phyloP scores from a whole-genome alignment of 2,329 filamentous ascomycete species.

The Pseudogymnoascus sp. region DNA sequence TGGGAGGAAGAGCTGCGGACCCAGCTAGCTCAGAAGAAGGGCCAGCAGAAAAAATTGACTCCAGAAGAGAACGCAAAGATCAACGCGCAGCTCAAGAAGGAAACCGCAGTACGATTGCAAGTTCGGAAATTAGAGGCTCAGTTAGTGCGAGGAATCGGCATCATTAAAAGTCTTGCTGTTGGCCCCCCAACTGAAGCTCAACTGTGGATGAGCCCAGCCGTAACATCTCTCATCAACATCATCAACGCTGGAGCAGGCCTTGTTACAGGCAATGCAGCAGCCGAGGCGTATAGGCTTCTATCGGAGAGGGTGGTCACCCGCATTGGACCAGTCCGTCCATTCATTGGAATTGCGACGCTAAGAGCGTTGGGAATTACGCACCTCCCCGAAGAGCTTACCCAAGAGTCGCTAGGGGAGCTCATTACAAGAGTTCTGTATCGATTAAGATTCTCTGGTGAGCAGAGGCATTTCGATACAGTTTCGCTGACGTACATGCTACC shows the following conservation, averaged over 20 bases:
- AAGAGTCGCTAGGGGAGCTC: constrained; percentile 76
- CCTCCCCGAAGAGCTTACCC: constrained; percentile 61
- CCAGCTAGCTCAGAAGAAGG: constrained; percentile 89
- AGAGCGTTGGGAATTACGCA: constrained; percentile 67
- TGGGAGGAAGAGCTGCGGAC: constrained; percentile 91
- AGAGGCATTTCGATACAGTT: constrained; percentile 84
- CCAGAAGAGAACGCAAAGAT: constrained; percentile 84
- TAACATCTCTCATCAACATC: constrained; percentile 62
- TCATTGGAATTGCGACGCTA: constrained; percentile 80
- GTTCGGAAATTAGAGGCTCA: constrained; percentile 61
- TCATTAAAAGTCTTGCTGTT: constrained; percentile 71
- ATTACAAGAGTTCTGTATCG: constrained; percentile 86
- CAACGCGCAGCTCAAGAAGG: constrained; percentile 82
- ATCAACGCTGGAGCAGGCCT: constrained; percentile 75
- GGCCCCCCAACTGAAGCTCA: constrained; percentile 85
- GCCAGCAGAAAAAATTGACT: constrained; percentile 81
- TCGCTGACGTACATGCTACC: constrained; percentile 84
- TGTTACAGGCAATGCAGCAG: constrained; percentile 71
- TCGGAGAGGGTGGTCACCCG: constrained; percentile 66
- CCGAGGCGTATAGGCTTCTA: constrained; percentile 70
- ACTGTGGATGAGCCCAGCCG: constrained; percentile 78
- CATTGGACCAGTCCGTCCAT: constrained; percentile 67
- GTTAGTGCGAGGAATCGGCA: constrained; percentile 74
- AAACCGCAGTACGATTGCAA: constrained; percentile 67
- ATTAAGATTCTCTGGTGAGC: constrained; percentile 81